These are phyloP conservation scores for Carex cristatella DNA, from an alignment of 176 grass and related monocot genomes.

Conservation along the genomic window DNA sequence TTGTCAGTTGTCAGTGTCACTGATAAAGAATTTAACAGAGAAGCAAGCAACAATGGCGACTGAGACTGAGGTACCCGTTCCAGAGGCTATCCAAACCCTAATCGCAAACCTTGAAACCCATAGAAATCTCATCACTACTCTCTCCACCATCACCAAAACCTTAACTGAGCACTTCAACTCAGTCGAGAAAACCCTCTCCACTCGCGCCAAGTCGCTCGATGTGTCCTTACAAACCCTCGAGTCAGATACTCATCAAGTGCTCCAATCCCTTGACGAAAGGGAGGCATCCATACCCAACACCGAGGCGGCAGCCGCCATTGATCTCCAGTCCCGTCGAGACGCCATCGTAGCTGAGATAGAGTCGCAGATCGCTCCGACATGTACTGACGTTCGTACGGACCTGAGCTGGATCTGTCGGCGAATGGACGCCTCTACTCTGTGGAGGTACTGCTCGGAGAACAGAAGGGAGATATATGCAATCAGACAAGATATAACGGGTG, in stretches of 20 bases:
- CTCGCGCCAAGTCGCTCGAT: constrained; percentile 44
- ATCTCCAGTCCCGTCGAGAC: constrained; percentile 28
- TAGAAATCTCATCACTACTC: constrained; percentile 30
- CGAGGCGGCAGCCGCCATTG: constrained; percentile 28
- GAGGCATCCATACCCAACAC: constrained; percentile 36
- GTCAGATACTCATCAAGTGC: constrained; percentile 36
- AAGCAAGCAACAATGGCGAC: constrained; percentile 30
- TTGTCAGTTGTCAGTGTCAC: neutral
- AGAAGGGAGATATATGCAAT: constrained; percentile 34
- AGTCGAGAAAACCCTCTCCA: constrained; percentile 49
- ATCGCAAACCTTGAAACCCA: constrained; percentile 58
- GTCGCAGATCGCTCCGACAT: constrained; percentile 24
- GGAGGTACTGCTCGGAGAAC: constrained; percentile 47
- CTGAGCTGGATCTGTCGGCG: constrained; percentile 71
- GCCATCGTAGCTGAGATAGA: constrained; percentile 26
- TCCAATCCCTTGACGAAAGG: constrained; percentile 39
- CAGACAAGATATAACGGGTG: constrained; percentile 34
- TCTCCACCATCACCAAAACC: constrained; percentile 39
- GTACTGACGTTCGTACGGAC: constrained; percentile 33
- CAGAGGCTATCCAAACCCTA: constrained; percentile 34
- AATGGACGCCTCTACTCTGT: constrained; percentile 58
- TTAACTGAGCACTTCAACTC: constrained; percentile 47
- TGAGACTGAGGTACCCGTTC: constrained; percentile 34
- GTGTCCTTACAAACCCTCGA: constrained; percentile 32
- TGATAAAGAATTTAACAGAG: neutral